Evolutionary conservation across 2,329 filamentous ascomycete genomes (phyloP), one percentile per base, ranked within the genome.

Genomic region (Neonectria neomacrospora): DNA sequence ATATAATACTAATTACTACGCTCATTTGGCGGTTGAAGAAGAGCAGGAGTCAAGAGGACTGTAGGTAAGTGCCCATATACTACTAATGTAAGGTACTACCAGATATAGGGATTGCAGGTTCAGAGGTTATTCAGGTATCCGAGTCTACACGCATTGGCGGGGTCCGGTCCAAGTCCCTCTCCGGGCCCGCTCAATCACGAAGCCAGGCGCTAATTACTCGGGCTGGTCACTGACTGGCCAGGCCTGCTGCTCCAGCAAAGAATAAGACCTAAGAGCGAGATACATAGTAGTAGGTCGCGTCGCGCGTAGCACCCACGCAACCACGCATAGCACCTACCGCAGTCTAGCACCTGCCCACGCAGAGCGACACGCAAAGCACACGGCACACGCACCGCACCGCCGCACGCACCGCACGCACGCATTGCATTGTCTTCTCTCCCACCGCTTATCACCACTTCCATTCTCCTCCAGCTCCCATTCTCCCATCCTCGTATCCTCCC

Each of bases 261-360:
- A 26, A 26, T 3, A 26, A 26, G 23, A 26, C 23, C 23, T n/a
- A 26, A 26, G 23, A 6, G 6, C 23, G 23, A 26, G 6, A 6
- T 26, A 26, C 23, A 26, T 6, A 26, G 23, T 26, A 26, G 23
- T 26, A 61, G 58, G 69, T 71, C 70, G 70, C 70, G 70, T 72
- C 70, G 70, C 70, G 70, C 65, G 68, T 69, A 69, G 54, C 58
- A 62, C 58, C 63, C 68, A 67, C 68, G 68, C 55, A 61, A 18
- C 45, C 23, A 26, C 23, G 23, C 47, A 22, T 70, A 58, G 55
- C 47, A 58, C 55, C 23, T 32, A 51, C 42, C 20, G 42, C 37
- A 26, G 28, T 20, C 20, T 7, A 20, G 26, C 16, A 23, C n/a
- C 26, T 18, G 42, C 32, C 34, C 18, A 53, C 32, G 22, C 18